These are phyloP conservation scores for Sclerotinia borealis DNA, from an alignment of 2,329 filamentous ascomycete genomes.

Conservation along the genomic window DNA sequence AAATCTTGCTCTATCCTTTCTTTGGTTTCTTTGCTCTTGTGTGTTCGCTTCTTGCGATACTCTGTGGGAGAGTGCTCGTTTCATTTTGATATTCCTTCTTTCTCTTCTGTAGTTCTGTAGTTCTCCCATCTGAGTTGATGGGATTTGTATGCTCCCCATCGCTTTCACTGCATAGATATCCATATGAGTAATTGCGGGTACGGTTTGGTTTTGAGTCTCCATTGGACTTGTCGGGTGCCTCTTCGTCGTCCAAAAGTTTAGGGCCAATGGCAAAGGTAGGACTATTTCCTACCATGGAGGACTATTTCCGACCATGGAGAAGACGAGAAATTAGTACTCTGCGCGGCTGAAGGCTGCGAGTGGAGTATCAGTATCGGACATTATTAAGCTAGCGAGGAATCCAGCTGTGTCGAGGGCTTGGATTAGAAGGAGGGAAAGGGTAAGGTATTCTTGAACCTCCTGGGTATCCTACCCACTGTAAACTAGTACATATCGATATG, in stretches of 20 bases:
- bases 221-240: conserved; percentile 32
- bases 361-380: conserved; percentile 37
- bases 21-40: not conserved
- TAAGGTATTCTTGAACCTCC: conserved; percentile 42
- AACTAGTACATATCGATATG: conserved; percentile 35
- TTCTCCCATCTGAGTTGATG: conserved; percentile 23
- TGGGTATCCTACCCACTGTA: conserved; percentile 17
- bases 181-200: not conserved
- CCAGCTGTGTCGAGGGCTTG: conserved; percentile 39
- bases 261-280: conserved; percentile 60
- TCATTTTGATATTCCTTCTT: conserved; percentile 24
- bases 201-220: conserved; percentile 17
- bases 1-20: conserved; percentile 17
- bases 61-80: conserved; percentile 16
- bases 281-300: conserved; percentile 50
- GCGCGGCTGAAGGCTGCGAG: conserved; percentile 49
- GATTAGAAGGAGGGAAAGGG: conserved; percentile 41
- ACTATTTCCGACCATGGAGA: no score
- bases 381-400: conserved; percentile 45
- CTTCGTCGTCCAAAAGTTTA: conserved; percentile 44
- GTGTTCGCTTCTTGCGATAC: conserved; percentile 2
- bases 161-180: conserved; percentile 7
- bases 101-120: no score
- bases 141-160: conserved; percentile 27
- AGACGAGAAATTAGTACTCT: conserved; percentile 61